phyloP scores from a whole-genome alignment of 208 protist species.

The Acanthamoeba castellanii region DNA sequence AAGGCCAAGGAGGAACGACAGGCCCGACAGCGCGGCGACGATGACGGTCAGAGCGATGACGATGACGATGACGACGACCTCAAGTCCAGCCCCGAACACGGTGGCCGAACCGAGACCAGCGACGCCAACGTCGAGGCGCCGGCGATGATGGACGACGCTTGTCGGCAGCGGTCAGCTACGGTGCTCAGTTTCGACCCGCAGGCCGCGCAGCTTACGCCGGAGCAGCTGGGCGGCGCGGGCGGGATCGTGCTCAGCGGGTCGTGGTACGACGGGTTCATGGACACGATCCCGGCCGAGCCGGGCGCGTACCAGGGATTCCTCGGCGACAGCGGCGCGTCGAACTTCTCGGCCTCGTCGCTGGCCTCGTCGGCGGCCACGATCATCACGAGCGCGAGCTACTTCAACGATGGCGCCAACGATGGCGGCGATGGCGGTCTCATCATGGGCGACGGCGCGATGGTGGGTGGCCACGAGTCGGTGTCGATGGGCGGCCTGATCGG shows the following conservation, averaged over 20 bases:
- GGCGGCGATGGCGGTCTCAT: neutral
- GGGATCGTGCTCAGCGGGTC: constrained; percentile 17
- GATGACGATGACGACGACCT: neutral
- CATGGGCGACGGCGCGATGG: neutral
- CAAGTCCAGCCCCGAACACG: neutral
- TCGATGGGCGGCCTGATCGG: neutral
- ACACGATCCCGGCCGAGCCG: neutral
- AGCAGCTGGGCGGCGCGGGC: neutral
- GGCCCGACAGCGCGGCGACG: constrained; percentile 20
- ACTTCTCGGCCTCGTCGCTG: constrained; percentile 17
- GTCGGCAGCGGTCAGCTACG: neutral
- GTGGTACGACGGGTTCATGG: constrained; percentile 55
- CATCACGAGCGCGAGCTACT: neutral
- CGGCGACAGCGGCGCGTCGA: neutral
- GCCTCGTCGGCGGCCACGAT: neutral
- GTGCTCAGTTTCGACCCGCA: neutral
- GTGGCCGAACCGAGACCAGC: neutral
- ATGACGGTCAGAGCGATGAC: neutral
- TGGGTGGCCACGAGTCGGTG: neutral
- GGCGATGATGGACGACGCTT: no score
- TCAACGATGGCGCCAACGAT: neutral
- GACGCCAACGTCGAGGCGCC: neutral
- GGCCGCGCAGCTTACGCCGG: neutral
- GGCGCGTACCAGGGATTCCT: neutral
- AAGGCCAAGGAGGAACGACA: constrained; percentile 60